Evolutionary conservation across 345 rosid genomes (phyloP), one percentile per base, ranked within the genome.

Genomic region (Lumnitzera littorea): DNA sequence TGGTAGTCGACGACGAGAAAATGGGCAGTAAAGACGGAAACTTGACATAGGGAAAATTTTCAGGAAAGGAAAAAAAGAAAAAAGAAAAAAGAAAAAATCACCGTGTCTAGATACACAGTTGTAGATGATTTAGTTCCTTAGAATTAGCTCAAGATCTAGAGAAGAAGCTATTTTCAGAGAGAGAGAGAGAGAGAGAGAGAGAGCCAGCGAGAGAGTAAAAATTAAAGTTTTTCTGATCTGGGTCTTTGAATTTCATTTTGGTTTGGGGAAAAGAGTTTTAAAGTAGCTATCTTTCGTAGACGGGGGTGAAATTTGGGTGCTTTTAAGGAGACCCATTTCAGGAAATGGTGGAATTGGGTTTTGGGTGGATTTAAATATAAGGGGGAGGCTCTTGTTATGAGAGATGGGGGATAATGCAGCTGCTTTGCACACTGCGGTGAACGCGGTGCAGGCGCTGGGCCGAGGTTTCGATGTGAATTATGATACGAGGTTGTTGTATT

Each of bases 381-480:
- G 43, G 43, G 43, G 43, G 43, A 5, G 43, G 29, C 12, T 25
- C 58, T 47, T 60, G 72, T 62, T 47, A 58, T 64, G 76, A 67
- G 49, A 62, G 65, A 76, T 76, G 84, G 79, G 70, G 50, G 78
- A 66, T 53, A 74, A 71, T 59, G 81, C 75, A 16, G 85, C 80
- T 13, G 82, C 81, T 16, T 13, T 71, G 75, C 82, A 78, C 69
- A 76, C 87, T 14, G 94, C 87, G 47, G 61, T 67, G 56, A 86
- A 76, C 71, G 74, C 89, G 0, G 87, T 82, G 43, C 82, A 80
- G 70, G 89, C 87, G 7, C 61, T 86, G 23, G 94, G 94, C 56
- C 78, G 86, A 61, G 94, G 94, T 2, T 86, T 86, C 50, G 94
- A 84, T 74, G 89, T 78, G 46, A 86, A 84, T 62, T 82, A 65